phyloP scores from a whole-genome alignment of 2,329 filamentous ascomycete species.

The Orbilia brochopaga region DNA sequence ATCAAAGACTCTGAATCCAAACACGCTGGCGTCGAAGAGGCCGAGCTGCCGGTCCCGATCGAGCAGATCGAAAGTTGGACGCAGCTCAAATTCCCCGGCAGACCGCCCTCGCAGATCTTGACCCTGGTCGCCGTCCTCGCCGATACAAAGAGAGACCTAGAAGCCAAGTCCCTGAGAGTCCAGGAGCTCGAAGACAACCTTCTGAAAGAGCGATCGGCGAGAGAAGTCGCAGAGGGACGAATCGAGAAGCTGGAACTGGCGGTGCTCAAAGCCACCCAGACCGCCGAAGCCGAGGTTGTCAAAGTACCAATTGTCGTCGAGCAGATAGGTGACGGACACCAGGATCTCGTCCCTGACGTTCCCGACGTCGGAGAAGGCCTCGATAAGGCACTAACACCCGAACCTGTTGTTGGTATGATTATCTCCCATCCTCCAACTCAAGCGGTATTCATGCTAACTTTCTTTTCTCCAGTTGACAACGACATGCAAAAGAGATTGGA shows the following conservation, averaged over 20 bases:
- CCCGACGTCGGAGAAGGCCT: constrained; percentile 52
- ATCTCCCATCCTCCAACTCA: neutral
- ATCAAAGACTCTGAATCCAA: constrained; percentile 16
- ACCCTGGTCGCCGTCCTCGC: constrained; percentile 84
- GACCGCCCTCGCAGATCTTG: constrained; percentile 74
- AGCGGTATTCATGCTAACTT: constrained; percentile 19
- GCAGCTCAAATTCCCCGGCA: constrained; percentile 60
- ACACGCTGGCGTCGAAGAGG: constrained; percentile 14
- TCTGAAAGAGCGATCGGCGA: constrained; percentile 77
- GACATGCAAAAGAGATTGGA: constrained; percentile 45
- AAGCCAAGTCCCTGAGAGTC: constrained; percentile 78
- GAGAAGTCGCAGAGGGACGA: constrained; percentile 74
- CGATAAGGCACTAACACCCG: constrained; percentile 56
- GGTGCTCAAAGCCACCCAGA: constrained; percentile 64
- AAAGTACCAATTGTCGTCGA: constrained; percentile 56
- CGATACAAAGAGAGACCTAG: constrained; percentile 82
- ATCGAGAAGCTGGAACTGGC: constrained; percentile 66
- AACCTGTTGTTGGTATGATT: constrained; percentile 56
- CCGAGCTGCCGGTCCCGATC: constrained; percentile 63
- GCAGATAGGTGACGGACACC: constrained; percentile 55
- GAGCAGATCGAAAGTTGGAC: constrained; percentile 64
- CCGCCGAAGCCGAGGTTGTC: constrained; percentile 56
- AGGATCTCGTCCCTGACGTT: constrained; percentile 31
- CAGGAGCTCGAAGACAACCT: constrained; percentile 80
- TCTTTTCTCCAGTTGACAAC: constrained; percentile 37